Evolutionary conservation across 805 yeast species (phyloP), one percentile per base, ranked within the genome.

Genomic region (Kodamaea neixiangensis): DNA sequence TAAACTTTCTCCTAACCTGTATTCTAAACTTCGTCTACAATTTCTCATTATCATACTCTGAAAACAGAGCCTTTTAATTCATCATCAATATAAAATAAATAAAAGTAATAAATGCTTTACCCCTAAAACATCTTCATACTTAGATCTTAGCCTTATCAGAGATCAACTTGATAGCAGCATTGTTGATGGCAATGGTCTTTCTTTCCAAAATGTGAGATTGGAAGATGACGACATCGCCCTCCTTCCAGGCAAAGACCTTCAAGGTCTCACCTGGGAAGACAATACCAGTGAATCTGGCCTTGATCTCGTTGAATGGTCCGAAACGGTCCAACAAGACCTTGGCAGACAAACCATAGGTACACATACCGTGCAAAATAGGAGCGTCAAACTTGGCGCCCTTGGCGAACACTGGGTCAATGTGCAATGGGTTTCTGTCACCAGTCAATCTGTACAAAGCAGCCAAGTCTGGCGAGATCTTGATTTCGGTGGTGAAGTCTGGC

Each of bases 251-350:
- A 48, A 72, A 72, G 22, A 93, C 82, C 59, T 79, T 80, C 67
- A 93, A 77, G 13, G 88, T 85, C 71, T 93, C 97, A 58, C 98
- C 99, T 7, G 97, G 97, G 81, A 82, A 92, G 19, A 93, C 97
- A 60, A 88, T 85, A 62, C 91, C 91, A 17, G 96, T 81, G 70
- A 93, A 93, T 66, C 98, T 84, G 13, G 82, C 94, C 76, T 93
- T 93, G 67, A 90, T 79, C 75, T 91, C 97, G 63, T 80, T 80
- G 69, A 86, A 88, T 35, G 79, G 76, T 44, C 99, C 98, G 69
- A 73, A 93, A 62, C 87, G 78, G 60, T 91, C 97, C 60, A 79
- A 77, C 57, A 93, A 76, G 14, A 82, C 79, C 67, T 92, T 89
- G 25, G 86, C 86, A 39, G 88, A 73, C 52, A 92, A 80, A 54